Evolutionary conservation across 2,329 filamentous ascomycete species (phyloP).

Genomic region (Verticillium nubilum): DNA sequence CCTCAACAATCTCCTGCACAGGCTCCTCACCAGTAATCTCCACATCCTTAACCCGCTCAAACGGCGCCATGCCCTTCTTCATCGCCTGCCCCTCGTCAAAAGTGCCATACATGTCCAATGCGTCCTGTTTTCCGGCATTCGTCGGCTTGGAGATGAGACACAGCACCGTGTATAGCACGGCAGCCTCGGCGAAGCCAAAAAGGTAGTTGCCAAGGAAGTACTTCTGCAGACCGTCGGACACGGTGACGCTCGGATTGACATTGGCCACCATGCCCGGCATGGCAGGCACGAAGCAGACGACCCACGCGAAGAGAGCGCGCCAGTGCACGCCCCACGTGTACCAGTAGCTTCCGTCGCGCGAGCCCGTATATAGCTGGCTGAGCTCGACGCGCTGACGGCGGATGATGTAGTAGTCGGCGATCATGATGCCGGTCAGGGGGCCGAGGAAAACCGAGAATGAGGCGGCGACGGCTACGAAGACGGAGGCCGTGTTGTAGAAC

Average conservation of each 20-base stretch:
- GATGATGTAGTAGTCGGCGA: slow-evolving; percentile 22
- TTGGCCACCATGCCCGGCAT: slow-evolving; percentile 19
- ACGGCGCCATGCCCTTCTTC: slow-evolving; percentile 10
- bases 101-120: slow-evolving; percentile 9
- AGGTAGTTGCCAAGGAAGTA: slow-evolving; percentile 14
- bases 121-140: slow-evolving; percentile 6
- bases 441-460: slow-evolving; percentile 23
- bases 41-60: slow-evolving; percentile 4
- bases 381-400: slow-evolving; percentile 29
- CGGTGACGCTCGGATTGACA: slow-evolving; percentile 10
- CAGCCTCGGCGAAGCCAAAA: slow-evolving; percentile 11
- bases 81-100: slow-evolving; percentile 10
- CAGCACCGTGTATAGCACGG: slow-evolving; percentile 5
- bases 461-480: slow-evolving; percentile 19
- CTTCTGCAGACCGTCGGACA: slow-evolving; percentile 15
- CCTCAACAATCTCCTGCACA: not conserved
- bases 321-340: slow-evolving; percentile 22
- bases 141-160: slow-evolving; percentile 8
- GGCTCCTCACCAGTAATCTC: not conserved
- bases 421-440: slow-evolving; percentile 22
- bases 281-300: slow-evolving; percentile 22
- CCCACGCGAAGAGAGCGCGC: slow-evolving; percentile 13
- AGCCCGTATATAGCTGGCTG: slow-evolving; percentile 27
- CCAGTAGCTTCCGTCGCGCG: slow-evolving; percentile 29
- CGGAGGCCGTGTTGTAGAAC: slow-evolving; percentile 20